Percentiles rank a stretch among this genome's conserved stretches.
Conservation (phyloP, 2,329 filamentous ascomycete genomes). For the Aspergillus sojae region DNA sequence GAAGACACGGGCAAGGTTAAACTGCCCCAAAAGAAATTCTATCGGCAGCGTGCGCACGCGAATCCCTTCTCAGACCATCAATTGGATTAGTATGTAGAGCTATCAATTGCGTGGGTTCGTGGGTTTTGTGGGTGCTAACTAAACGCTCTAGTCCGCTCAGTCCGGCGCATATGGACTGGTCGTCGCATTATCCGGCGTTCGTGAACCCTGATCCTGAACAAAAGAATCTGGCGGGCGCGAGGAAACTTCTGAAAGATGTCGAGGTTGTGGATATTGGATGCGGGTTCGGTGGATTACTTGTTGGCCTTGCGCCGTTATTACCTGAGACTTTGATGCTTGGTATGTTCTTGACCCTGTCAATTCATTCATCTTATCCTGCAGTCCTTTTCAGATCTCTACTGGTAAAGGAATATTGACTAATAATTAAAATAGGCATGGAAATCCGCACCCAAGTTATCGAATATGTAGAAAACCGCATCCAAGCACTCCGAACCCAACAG, state of each 20-base stretch:
- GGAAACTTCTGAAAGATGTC: slow-evolving; percentile 66
- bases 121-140: neutral
- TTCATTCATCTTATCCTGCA: neutral
- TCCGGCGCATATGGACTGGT: slow-evolving; percentile 90
- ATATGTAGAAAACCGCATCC: slow-evolving; percentile 86
- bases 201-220: slow-evolving; percentile 45
- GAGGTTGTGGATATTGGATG: slow-evolving; percentile 97
- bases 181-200: slow-evolving; percentile 77
- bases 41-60: slow-evolving; percentile 92
- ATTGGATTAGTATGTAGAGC: slow-evolving; percentile 73
- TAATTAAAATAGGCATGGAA: slow-evolving; percentile 73
- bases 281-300: slow-evolving; percentile 87
- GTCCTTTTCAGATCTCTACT: neutral
- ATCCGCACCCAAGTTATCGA: slow-evolving; percentile 88
- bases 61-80: slow-evolving; percentile 97
- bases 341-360: slow-evolving; percentile 42
- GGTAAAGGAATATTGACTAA: neutral
- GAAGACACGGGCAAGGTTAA: slow-evolving; percentile 48
- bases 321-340: slow-evolving; percentile 83
- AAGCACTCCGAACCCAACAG: slow-evolving; percentile 66
- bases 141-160: slow-evolving; percentile 65
- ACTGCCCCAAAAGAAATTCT: slow-evolving; percentile 92
- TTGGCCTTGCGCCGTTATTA: slow-evolving; percentile 79
- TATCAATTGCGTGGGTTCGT: neutral
- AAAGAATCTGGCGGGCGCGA: slow-evolving; percentile 35